Evolutionary conservation across 148 eudicot species (phyloP), one percentile per base, ranked within the genome.

Genomic region (Chenopodium quinoa): DNA sequence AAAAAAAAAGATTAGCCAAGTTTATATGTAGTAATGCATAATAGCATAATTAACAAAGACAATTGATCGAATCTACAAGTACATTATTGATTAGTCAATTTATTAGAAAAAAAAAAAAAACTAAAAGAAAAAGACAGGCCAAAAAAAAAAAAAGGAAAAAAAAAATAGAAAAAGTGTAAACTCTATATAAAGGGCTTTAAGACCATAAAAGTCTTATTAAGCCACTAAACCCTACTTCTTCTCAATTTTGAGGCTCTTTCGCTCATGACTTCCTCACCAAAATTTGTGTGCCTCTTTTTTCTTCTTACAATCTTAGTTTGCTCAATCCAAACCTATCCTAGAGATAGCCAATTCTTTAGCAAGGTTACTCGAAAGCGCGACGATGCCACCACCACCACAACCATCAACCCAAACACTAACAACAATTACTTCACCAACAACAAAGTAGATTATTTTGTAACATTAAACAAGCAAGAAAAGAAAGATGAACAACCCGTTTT

Each of bases 261-360:
- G n/a, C 20, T 13, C 37, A 84, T 84, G 86, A 81, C 86, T 77
- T 80, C 86, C 48, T 83, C 76, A 23, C 68, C 76, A 65, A 84
- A 80, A 48, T 20, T 80, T 75, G 80, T 60, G 32, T 63, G 78
- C 63, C 74, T 84, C 86, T 81, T 90, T 80, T 69, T 91, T 86
- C 82, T 90, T 69, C 58, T 86, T 73, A 66, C 76, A 17, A 76
- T 80, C 75, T 86, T 89, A 80, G 58, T 84, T 31, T 82, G 83
- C 85, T 80, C 92, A 54, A 79, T 77, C 50, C 89, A 80, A 72
- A 81, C 81, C 60, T 88, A 89, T 73, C 95, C 94, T 75, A 90
- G 97, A 73, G 97, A 91, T 17, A 89, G 90, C 90, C 92, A 88
- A 23, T 91, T 86, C 88, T 94, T 94, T 88, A 91, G 86, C 90